These are phyloP conservation scores for Closterium sp. DNA, from an alignment of 139 green algal genomes.

Conservation along the genomic window DNA sequence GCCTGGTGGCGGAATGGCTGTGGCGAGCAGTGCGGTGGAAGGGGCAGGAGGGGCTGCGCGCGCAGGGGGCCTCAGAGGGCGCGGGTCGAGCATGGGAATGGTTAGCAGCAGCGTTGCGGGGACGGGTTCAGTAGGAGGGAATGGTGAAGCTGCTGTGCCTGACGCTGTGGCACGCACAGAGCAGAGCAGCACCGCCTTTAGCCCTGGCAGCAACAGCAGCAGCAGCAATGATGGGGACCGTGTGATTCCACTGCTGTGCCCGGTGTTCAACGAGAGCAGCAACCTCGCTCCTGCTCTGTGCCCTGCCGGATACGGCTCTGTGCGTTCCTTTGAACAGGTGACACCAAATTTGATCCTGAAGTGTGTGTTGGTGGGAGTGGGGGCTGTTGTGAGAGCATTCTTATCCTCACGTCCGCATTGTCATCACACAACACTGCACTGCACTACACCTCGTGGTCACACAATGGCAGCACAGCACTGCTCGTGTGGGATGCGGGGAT, in stretches of 20 bases:
- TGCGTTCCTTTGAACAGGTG: neutral
- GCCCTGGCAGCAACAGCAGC: neutral
- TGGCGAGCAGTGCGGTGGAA: neutral
- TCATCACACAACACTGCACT: too few relatives aligned
- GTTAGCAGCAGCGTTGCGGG: neutral
- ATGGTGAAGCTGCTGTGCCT: neutral
- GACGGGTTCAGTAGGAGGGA: neutral
- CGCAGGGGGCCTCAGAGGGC: neutral
- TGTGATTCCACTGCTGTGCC: neutral
- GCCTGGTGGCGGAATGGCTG: neutral
- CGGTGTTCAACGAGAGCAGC: neutral
- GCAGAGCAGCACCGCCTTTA: too few relatives aligned
- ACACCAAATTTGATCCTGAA: neutral
- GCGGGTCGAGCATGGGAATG: neutral
- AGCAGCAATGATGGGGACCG: neutral
- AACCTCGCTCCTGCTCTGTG: neutral
- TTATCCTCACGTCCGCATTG: too few relatives aligned
- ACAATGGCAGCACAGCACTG: too few relatives aligned
- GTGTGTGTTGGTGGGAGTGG: too few relatives aligned
- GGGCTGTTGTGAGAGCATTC: too few relatives aligned
- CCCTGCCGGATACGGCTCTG: neutral
- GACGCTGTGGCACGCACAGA: too few relatives aligned
- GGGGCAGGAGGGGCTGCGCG: neutral
- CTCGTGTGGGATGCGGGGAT: too few relatives aligned
- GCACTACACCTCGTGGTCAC: too few relatives aligned